Conservation (phyloP, 2,329 filamentous ascomycete species). For the Chalara sp. region DNA sequence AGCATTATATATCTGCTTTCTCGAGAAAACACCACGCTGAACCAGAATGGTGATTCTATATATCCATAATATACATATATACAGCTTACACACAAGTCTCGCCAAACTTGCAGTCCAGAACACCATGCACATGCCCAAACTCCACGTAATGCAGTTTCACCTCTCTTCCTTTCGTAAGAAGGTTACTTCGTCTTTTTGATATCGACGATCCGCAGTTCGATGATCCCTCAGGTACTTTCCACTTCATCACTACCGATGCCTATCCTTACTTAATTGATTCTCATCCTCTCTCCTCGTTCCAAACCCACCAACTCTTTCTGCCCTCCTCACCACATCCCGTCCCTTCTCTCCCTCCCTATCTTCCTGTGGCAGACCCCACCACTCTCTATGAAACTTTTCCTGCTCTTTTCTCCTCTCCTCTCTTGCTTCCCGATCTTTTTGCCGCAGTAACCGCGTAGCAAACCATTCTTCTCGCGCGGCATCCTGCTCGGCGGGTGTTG, state of each 20-base stretch:
- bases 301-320: slow-evolving; percentile 50
- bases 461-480: slow-evolving; percentile 93
- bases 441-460: slow-evolving; percentile 63
- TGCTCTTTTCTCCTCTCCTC: slow-evolving; percentile 52
- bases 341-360: slow-evolving; percentile 50
- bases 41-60: slow-evolving; percentile 2
- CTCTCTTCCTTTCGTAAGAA: not conserved
- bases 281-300: slow-evolving; percentile 32
- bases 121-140: slow-evolving; percentile 18
- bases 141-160: slow-evolving; percentile 9
- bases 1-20: too few species aligned
- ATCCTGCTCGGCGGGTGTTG: slow-evolving; percentile 80
- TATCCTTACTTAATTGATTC: slow-evolving; percentile 26
- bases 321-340: slow-evolving; percentile 45
- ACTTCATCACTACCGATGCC: slow-evolving; percentile 22
- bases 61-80: not conserved
- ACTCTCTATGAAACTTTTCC: slow-evolving; percentile 59
- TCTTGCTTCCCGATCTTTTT: slow-evolving; percentile 59
- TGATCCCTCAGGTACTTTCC: slow-evolving; percentile 1
- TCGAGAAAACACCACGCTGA: too few species aligned
- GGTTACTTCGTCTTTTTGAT: too few species aligned
- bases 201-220: too few species aligned
- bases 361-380: slow-evolving; percentile 57
- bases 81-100: slow-evolving; percentile 9
- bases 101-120: slow-evolving; percentile 8